Percentiles rank a stretch among this genome's conserved stretches.
Evolutionary conservation across 2,329 filamentous ascomycete genomes (phyloP).

Genomic region (Thielaviopsis cerberus): DNA sequence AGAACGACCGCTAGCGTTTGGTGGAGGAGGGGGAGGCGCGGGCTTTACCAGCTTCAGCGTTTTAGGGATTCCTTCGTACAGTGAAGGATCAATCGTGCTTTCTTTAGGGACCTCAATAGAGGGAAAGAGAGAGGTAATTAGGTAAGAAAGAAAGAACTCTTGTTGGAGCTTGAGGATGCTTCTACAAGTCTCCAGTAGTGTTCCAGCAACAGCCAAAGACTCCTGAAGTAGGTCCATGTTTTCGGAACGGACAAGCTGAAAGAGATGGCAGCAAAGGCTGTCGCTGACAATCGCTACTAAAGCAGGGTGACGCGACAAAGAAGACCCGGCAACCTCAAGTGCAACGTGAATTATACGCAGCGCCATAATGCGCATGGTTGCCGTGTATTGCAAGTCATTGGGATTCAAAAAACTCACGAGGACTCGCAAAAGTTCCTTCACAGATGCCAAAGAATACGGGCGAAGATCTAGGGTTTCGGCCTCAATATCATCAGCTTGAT

Average conservation of each 20-base stretch:
- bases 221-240: constrained; percentile 91
- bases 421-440: constrained; percentile 83
- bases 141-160: constrained; percentile 83
- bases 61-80: constrained; percentile 87
- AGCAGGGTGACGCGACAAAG: constrained; percentile 80
- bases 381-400: constrained; percentile 78
- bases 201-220: constrained; percentile 79
- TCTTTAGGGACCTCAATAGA: constrained; percentile 87
- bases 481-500: constrained; percentile 13
- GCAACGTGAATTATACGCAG: constrained; percentile 93
- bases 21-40: constrained; percentile 22
- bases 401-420: constrained; percentile 86
- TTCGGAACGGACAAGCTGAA: constrained; percentile 88
- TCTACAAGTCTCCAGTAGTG: constrained; percentile 75
- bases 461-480: constrained; percentile 42
- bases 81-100: constrained; percentile 67
- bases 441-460: constrained; percentile 85
- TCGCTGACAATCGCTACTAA: constrained; percentile 79
- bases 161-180: constrained; percentile 87
- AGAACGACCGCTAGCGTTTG: constrained; percentile 51
- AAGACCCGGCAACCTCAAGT: constrained; percentile 85
- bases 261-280: constrained; percentile 79
- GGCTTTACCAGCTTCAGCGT: constrained; percentile 74
- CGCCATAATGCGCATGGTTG: constrained; percentile 93
- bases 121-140: constrained; percentile 85